Percentiles rank a stretch among this genome's conserved stretches.
These are phyloP conservation scores for Debaryomycetaceae sp. DNA, from an alignment of 1,139 yeast genomes.

Conservation along the genomic window DNA sequence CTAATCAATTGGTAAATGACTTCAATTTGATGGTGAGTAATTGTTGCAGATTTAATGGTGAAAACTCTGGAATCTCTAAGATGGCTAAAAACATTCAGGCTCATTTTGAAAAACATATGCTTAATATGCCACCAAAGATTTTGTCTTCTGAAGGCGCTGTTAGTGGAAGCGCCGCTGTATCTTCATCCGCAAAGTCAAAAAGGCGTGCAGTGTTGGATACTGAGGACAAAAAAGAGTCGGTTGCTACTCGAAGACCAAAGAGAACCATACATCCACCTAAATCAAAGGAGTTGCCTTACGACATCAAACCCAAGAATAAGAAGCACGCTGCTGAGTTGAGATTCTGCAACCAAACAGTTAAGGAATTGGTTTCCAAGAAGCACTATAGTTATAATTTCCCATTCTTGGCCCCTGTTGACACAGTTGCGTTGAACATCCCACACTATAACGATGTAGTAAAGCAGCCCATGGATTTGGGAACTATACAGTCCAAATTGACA, in stretches of 20 bases:
- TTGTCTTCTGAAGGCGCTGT: conserved; percentile 48
- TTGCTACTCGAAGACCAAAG: conserved; percentile 70
- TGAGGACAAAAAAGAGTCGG: conserved; percentile 40
- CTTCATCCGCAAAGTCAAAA: conserved; percentile 28
- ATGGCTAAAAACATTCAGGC: conserved; percentile 92
- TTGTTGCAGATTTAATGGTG: conserved; percentile 84
- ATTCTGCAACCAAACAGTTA: conserved; percentile 77
- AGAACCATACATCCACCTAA: conserved; percentile 96
- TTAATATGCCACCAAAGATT: conserved; percentile 84
- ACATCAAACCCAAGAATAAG: conserved; percentile 85
- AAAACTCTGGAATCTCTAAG: conserved; percentile 73
- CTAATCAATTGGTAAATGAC: conserved; percentile 70
- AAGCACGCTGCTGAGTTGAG: conserved; percentile 87
- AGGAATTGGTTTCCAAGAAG: conserved; percentile 79
- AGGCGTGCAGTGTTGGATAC: conserved; percentile 58
- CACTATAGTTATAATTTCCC: conserved; percentile 85
- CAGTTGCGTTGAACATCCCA: conserved; percentile 90
- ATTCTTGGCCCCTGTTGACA: conserved; percentile 90
- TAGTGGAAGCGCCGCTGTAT: conserved; percentile 30
- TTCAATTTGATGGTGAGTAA: conserved; percentile 82
- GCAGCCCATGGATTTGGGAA: conserved; percentile 93
- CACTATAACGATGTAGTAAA: conserved; percentile 80
- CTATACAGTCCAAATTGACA: conserved; percentile 73
- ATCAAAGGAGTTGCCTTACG: conserved; percentile 90
- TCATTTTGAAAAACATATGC: conserved; percentile 88